Conservation (phyloP, 305 asterid genomes). For the Caryopteris hybrid region DNA sequence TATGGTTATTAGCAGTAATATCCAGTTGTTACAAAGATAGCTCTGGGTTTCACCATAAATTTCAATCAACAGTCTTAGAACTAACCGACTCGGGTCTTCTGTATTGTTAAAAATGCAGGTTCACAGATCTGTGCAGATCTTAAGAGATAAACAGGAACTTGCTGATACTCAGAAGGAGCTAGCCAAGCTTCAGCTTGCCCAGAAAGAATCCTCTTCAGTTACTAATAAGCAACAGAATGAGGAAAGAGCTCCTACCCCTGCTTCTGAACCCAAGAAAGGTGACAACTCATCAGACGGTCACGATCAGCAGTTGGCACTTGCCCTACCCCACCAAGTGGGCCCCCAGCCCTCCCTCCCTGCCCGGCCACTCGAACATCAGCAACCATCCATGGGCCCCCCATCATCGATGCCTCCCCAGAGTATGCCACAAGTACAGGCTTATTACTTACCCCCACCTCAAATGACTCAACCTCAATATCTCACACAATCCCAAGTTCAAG, state of each 20-base stretch:
- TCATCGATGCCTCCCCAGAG: slow-evolving; percentile 62
- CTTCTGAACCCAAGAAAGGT: slow-evolving; percentile 44
- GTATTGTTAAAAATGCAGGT: slow-evolving; percentile 47
- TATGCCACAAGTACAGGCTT: slow-evolving; percentile 48
- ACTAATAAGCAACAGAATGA: slow-evolving; percentile 43
- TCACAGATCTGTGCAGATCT: slow-evolving; percentile 86
- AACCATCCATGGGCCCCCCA: slow-evolving; percentile 47
- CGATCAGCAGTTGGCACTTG: slow-evolving; percentile 68
- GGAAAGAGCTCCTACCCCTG: slow-evolving; percentile 42
- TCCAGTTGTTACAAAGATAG: too few relatives aligned
- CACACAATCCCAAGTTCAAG: slow-evolving; percentile 57
- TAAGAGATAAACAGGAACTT: slow-evolving; percentile 92
- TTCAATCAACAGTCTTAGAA: neutral
- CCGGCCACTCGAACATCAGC: slow-evolving; percentile 52
- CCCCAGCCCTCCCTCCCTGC: slow-evolving; percentile 43
- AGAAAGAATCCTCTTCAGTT: slow-evolving; percentile 55
- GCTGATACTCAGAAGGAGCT: slow-evolving; percentile 89
- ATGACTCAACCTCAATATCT: slow-evolving; percentile 57
- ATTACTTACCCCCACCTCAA: slow-evolving; percentile 62
- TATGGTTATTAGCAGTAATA: too few relatives aligned
- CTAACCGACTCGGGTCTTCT: neutral
- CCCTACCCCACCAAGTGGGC: slow-evolving; percentile 63
- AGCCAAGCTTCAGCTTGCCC: slow-evolving; percentile 80
- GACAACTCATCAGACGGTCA: slow-evolving; percentile 52
- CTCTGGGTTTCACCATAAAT: neutral